These are phyloP conservation scores for Trifolium subterraneum DNA, from an alignment of 306 rosid species.

Conservation along the genomic window DNA sequence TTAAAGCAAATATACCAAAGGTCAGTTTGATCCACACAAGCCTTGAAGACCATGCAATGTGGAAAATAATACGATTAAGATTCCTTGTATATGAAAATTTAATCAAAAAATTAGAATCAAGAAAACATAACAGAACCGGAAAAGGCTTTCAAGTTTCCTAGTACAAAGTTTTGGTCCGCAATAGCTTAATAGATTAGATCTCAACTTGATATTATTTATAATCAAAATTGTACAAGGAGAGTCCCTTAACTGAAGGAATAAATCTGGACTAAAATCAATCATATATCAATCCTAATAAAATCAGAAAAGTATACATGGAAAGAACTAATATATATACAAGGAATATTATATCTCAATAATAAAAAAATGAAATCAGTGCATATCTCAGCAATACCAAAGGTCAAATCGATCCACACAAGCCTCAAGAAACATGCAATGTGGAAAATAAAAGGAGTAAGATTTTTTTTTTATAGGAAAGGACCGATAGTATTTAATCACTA, in stretches of 20 bases:
- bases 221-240: neutral
- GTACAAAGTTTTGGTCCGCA: slow-evolving; percentile 16
- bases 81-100: slow-evolving; percentile 10
- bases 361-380: neutral
- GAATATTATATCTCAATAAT: neutral
- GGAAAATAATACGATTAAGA: slow-evolving; percentile 21
- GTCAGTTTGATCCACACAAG: slow-evolving; percentile 24
- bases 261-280: neutral
- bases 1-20: slow-evolving; percentile 20
- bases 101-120: slow-evolving; percentile 29
- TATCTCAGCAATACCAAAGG: slow-evolving; percentile 12
- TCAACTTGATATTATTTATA: neutral
- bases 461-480: slow-evolving; percentile 16
- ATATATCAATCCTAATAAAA: neutral
- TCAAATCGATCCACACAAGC: slow-evolving; percentile 23
- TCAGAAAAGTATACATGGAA: neutral
- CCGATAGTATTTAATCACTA: too few relatives aligned
- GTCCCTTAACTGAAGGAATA: neutral
- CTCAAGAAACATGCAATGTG: slow-evolving; percentile 14
- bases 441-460: slow-evolving; percentile 10
- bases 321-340: neutral
- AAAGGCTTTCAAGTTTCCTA: slow-evolving; percentile 28
- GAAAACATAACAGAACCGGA: slow-evolving; percentile 25
- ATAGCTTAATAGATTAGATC: neutral
- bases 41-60: slow-evolving; percentile 9